Evolutionary conservation across 2,329 filamentous ascomycete species (phyloP), one percentile per base, ranked within the genome.

Genomic region (Alternaria sp.): DNA sequence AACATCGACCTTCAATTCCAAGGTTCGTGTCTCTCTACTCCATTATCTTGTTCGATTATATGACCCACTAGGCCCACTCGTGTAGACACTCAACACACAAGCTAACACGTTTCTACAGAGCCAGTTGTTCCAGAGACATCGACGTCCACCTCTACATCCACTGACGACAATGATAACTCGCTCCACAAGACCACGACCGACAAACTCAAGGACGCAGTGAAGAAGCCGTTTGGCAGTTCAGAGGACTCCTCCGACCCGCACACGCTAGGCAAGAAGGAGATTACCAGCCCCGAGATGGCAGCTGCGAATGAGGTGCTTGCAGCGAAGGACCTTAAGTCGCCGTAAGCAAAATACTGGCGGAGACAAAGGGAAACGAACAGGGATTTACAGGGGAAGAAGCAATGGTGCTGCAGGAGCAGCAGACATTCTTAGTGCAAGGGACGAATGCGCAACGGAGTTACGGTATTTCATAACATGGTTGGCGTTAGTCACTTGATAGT

Each of bases 171-270:
- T 15, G 15, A 28, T 12, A 21, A 12, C 23, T 15, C 21, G 15
- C 21, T 37, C 8, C 50, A 58, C 18, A 63, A 63, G n/a, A 55
- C 55, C 2, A 54, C 56, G 3, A 46, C 51, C 21, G 51, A 63
- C 21, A 65, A 65, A n/a, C 30, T 65, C 23, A 65, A 63, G 15
- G 51, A 65, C 7, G 55, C n/a, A 15, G 21, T 65, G n/a, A 65
- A 65, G 51, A 65, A 63, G 26, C 63, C 63, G 14, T 65, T 65
- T 26, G 30, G 53, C 9, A 28, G 14, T 28, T 15, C 33, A 45
- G 23, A 45, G n/a, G 5, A 41, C 4, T 8, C 11, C n/a, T 54
- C 55, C 10, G 7, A 15, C 41, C 47, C 60, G 28, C 41, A 55
- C 15, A 55, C 56, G 41, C 30, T 55, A 20, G 60, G 51, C 5